Base-by-base conservation (phyloP, 2,329 filamentous ascomycete species). In the Tolypocladium endophyticum region DNA sequence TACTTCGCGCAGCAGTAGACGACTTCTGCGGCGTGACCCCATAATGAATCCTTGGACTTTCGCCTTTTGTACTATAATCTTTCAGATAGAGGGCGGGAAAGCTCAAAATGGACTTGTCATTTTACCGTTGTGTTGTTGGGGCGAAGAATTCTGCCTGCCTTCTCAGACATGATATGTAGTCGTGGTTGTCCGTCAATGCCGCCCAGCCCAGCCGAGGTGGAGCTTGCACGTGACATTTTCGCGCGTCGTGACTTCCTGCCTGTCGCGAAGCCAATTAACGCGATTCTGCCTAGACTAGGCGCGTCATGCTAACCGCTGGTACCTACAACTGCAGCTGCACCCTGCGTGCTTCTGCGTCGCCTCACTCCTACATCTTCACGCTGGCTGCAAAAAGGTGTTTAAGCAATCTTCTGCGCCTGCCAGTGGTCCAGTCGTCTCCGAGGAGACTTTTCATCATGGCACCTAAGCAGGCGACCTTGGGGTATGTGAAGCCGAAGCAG, bases 401-500 rank as follows among this genome's bases (percentile, higher is more conserved):
- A 30, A 55, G 35, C 30, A 52, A 28, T 57, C 36, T 63, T 52
- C 35, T 61, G 54, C 60, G 58, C 43, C 58, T 45, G 12, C 62
- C 59, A 36, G 33, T 58, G 45, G 36, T 60, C 41, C 35, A 57
- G 56, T 56, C 56, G n/a, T 43, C 58, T 41, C 54, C 58, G 36
- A 38, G 47, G 43, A 64, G 56, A 58, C 25, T 62, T 52, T 63
- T 58, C 61, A 66, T 66, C 65, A 79, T 80, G 76, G 76, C 78
- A 66, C 77, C 77, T 52, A 92, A 90, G 72, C 91, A 96, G 77
- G 86, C 89, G 68, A 96, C 89, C 62, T 77, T 96, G 73, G 90
- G 90, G 92, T 96, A 94, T 77, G 91, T 93, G 63, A 87, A 84
- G 75, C 77, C 86, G 68, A 80, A 81, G 64, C 89, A 93, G 79